Evolutionary conservation across 805 yeast species (phyloP).

Genomic region (Cyberlindnera suaveolens): DNA sequence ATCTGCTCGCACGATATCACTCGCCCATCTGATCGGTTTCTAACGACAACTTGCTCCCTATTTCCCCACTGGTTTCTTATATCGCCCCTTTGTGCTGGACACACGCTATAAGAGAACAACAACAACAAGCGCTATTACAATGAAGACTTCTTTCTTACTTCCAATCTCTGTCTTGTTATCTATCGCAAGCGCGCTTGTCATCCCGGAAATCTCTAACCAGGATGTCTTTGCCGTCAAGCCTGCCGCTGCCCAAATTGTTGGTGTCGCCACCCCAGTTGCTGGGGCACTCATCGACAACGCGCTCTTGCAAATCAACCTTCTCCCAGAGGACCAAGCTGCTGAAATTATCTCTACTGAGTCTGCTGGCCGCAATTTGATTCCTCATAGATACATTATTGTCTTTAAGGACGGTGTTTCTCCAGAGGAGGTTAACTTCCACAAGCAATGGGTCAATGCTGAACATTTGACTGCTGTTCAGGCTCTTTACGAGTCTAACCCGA

Average conservation of each 20-base stretch:
- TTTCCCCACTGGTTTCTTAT: neutral
- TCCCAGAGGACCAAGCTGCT: constrained; percentile 26
- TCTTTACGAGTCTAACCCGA: constrained; percentile 28
- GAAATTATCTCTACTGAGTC: constrained; percentile 39
- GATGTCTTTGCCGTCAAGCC: constrained; percentile 28
- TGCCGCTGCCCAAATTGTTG: constrained; percentile 6
- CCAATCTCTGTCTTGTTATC: constrained; percentile 32
- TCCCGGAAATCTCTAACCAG: constrained; percentile 46
- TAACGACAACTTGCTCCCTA: neutral
- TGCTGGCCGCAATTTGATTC: constrained; percentile 43
- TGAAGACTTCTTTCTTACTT: constrained; percentile 19
- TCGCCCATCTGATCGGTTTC: neutral
- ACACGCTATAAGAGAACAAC: too few relatives aligned
- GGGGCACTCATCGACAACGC: constrained; percentile 15
- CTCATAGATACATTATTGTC: constrained; percentile 79
- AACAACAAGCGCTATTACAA: neutral
- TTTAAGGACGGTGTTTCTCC: constrained; percentile 59
- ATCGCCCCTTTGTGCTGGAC: too few relatives aligned
- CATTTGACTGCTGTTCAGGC: constrained; percentile 40
- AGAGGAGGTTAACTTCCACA: constrained; percentile 57
- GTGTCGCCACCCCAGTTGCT: constrained; percentile 11
- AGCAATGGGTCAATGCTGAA: constrained; percentile 52
- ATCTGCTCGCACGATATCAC: too few relatives aligned
- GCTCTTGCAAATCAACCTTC: constrained; percentile 8
- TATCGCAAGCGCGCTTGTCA: constrained; percentile 48